A percentile compares a stretch with the other conserved stretches of the same genome.
Evolutionary conservation across 169 alveolate species (phyloP).

Genomic region (Plasmodium blacklocki): DNA sequence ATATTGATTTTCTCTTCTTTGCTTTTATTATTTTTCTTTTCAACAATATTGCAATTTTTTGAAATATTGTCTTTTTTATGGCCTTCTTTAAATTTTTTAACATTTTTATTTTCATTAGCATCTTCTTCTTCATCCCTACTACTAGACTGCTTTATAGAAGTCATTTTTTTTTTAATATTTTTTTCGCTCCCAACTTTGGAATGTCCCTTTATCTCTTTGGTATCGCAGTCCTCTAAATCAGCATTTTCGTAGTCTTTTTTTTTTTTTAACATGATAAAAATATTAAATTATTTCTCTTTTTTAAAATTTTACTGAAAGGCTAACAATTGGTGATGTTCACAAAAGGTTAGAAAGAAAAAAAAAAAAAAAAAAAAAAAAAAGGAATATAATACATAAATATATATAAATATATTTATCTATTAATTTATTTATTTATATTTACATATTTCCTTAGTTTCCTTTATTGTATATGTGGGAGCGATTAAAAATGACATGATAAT

Average conservation of each 20-base stretch:
- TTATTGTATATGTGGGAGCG: too few species aligned
- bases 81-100: background rate
- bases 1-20: conserved; percentile 58
- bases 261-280: conserved; percentile 40
- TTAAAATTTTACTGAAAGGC: too few species aligned
- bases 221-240: conserved; percentile 28
- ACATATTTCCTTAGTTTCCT: too few species aligned
- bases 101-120: background rate
- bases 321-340: too few species aligned
- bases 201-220: conserved; percentile 9
- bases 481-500: too few species aligned
- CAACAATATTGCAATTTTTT: background rate
- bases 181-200: background rate
- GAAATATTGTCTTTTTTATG: background rate
- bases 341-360: conserved; percentile 2
- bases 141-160: conserved; percentile 20
- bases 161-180: background rate
- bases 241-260: conserved; percentile 23
- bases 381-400: background rate
- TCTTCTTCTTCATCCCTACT: conserved; percentile 12
- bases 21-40: background rate
- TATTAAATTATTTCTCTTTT: background rate
- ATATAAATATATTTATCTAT: background rate
- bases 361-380: background rate
- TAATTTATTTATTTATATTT: too few species aligned